phyloP scores from a whole-genome alignment of 257 asterid genomes.

The Plectranthus barbatus region DNA sequence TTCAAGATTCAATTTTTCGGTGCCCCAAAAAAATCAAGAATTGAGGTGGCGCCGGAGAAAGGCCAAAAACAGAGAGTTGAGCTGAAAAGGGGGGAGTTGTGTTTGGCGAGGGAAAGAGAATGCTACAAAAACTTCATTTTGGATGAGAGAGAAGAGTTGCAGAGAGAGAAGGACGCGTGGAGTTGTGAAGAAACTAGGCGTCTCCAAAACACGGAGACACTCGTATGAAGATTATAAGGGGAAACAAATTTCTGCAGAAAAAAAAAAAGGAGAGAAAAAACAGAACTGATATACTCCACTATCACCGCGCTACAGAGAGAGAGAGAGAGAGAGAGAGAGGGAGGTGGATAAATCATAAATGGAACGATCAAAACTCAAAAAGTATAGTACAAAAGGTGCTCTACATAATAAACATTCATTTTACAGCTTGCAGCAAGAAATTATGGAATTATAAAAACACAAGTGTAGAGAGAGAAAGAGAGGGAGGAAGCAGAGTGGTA shows the following conservation, averaged over 20 bases:
- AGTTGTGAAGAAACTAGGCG: conserved; percentile 4
- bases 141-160: conserved; percentile 12
- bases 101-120: neutral
- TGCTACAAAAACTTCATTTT: conserved; percentile 30
- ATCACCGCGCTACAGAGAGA: neutral
- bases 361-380: neutral
- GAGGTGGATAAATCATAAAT: no score
- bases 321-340: neutral
- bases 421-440: conserved; percentile 33
- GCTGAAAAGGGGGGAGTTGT: neutral
- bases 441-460: conserved; percentile 10
- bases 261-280: neutral
- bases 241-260: conserved; percentile 10
- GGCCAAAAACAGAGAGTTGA: neutral
- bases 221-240: conserved; percentile 14
- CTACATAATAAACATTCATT: conserved; percentile 17
- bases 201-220: conserved; percentile 14
- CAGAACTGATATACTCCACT: neutral
- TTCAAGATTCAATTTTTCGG: neutral
- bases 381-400: conserved; percentile 25
- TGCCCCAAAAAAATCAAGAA: neutral
- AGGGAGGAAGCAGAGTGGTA: conserved; percentile 13
- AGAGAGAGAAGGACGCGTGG: conserved; percentile 25
- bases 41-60: neutral
- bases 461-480: conserved; percentile 4